Percentiles rank a stretch among this genome's conserved stretches.
These are phyloP conservation scores for Astragalus membranaceus DNA, from an alignment of 306 rosid species.

Conservation along the genomic window DNA sequence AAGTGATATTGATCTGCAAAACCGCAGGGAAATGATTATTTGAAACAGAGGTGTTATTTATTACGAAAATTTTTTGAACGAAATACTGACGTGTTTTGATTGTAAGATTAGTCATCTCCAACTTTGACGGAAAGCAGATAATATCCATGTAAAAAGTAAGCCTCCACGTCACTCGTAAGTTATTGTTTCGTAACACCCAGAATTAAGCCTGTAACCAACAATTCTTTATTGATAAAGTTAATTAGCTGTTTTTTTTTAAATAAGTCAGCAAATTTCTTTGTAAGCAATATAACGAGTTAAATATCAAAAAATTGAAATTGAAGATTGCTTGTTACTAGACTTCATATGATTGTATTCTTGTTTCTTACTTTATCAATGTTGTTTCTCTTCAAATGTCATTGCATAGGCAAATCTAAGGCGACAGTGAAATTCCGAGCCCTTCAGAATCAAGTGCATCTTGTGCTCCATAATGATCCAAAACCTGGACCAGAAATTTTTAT, in stretches of 20 bases:
- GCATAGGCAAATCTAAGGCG: conserved; percentile 79
- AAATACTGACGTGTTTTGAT: too few species aligned
- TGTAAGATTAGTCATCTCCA: too few species aligned
- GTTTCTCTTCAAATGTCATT: conserved; percentile 30
- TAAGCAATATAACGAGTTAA: background rate
- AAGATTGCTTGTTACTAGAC: conserved; percentile 2
- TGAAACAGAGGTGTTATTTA: background rate
- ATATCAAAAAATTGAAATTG: background rate
- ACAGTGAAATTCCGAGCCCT: conserved; percentile 81
- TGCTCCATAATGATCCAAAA: conserved; percentile 69
- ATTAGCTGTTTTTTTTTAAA: background rate
- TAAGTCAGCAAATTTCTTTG: background rate
- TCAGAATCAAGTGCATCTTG: conserved; percentile 74
- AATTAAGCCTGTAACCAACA: background rate
- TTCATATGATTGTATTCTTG: background rate
- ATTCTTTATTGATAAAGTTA: background rate
- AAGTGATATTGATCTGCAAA: conserved; percentile 1
- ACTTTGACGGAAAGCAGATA: too few species aligned
- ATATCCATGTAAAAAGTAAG: too few species aligned
- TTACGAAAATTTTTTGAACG: too few species aligned
- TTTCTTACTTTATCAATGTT: conserved; percentile 24
- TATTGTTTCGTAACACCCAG: too few species aligned
- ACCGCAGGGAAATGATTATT: background rate
- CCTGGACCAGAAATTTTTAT: conserved; percentile 84
- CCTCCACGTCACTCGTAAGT: too few species aligned